phyloP scores from a whole-genome alignment of 1,139 yeast species.

The Candida dubliniensis region DNA sequence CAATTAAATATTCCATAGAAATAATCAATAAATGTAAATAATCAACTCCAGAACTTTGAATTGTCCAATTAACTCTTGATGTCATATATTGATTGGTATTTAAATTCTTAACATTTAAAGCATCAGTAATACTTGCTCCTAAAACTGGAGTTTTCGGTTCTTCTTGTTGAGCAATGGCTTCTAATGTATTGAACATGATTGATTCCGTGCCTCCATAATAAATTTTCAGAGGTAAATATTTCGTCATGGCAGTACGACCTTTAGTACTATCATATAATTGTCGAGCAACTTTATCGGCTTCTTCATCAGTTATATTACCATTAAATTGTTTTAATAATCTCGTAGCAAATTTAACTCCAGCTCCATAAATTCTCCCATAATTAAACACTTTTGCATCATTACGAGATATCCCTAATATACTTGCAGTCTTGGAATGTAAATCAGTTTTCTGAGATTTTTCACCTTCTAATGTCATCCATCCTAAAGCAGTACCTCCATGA shows the following conservation, averaged over 20 bases:
- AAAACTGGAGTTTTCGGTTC: conserved; percentile 87
- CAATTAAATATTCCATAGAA: conserved; percentile 81
- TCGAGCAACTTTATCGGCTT: conserved; percentile 69
- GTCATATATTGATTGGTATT: conserved; percentile 72
- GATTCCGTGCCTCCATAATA: conserved; percentile 97
- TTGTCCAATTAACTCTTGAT: conserved; percentile 95
- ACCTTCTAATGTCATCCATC: conserved; percentile 99
- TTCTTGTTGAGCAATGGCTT: conserved; percentile 81
- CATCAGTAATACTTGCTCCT: conserved; percentile 91
- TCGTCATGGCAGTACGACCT: conserved; percentile 49
- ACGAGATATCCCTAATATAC: conserved; percentile 83
- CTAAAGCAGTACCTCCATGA: conserved; percentile 96
- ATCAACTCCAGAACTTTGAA: conserved; percentile 97
- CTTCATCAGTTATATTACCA: conserved; percentile 61
- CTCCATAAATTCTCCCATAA: conserved; percentile 97
- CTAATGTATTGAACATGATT: conserved; percentile 83
- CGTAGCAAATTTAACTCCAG: conserved; percentile 89
- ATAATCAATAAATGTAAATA: conserved; percentile 82
- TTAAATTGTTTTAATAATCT: conserved; percentile 80
- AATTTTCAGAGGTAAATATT: conserved; percentile 24
- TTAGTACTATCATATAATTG: conserved; percentile 78
- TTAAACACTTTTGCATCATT: conserved; percentile 94
- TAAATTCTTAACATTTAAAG: conserved; percentile 67
- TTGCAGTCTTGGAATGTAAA: conserved; percentile 91
- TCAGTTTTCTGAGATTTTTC: conserved; percentile 89